phyloP scores from a whole-genome alignment of 495 filamentous ascomycete genomes.

The Hyaloscypha variabilis region DNA sequence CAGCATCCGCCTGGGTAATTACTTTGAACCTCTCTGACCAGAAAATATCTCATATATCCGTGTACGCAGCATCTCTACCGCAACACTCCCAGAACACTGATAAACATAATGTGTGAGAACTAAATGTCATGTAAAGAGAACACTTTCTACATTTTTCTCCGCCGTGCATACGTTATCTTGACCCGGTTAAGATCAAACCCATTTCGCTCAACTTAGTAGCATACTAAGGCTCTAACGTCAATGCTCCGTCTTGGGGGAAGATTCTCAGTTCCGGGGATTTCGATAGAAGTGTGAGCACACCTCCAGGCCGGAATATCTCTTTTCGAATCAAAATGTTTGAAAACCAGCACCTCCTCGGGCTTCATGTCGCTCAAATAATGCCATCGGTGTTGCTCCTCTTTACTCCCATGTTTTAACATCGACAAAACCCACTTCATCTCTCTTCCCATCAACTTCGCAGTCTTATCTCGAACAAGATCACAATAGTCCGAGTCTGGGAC shows the following conservation, averaged over 20 bases:
- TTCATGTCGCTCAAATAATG: slow-evolving; percentile 5
- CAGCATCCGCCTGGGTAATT: no score
- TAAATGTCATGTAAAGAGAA: no score
- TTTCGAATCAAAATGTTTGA: slow-evolving; percentile 7
- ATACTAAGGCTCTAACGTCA: background rate
- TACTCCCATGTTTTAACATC: no score
- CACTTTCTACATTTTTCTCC: no score
- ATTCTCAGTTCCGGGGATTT: background rate
- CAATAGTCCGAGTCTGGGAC: background rate
- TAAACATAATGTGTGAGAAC: no score
- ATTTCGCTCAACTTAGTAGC: background rate
- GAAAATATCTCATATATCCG: no score
- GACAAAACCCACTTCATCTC: background rate
- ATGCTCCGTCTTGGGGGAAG: slow-evolving; percentile 5
- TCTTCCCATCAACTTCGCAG: background rate
- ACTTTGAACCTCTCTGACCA: no score
- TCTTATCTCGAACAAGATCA: background rate
- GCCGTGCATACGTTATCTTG: no score
- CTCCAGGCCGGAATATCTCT: slow-evolving; percentile 4
- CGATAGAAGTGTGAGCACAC: slow-evolving; percentile 1
- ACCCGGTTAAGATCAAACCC: no score
- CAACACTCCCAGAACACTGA: no score
- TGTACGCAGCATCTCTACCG: no score
- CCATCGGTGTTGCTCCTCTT: background rate
- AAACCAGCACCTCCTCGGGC: background rate